Conservation (phyloP, 768 basidiomycete genomes). For the Termitomyces sp. region DNA sequence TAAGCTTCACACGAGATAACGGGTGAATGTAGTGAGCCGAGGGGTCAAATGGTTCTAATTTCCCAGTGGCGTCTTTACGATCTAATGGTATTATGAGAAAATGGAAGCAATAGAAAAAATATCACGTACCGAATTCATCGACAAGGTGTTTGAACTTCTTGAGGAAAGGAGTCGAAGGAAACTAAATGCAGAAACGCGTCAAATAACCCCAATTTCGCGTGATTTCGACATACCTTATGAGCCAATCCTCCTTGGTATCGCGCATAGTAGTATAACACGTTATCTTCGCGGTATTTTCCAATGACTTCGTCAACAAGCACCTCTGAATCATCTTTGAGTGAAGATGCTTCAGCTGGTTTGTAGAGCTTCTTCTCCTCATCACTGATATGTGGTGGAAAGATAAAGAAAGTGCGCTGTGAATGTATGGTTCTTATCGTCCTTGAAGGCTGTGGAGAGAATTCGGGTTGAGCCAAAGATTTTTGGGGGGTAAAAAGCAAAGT, state of each 20-base stretch:
- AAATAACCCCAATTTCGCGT: slow-evolving; percentile 9
- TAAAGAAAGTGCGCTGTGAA: slow-evolving; percentile 22
- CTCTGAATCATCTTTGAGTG: slow-evolving; percentile 29
- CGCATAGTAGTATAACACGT: slow-evolving; percentile 56
- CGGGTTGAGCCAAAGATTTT: neutral
- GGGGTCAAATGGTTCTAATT: slow-evolving; percentile 57
- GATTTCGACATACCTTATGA: slow-evolving; percentile 44
- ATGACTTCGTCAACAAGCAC: slow-evolving; percentile 46
- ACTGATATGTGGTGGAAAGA: slow-evolving; percentile 35
- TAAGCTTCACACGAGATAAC: slow-evolving; percentile 46
- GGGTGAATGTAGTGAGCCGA: slow-evolving; percentile 56
- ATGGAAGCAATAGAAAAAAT: slow-evolving; percentile 4
- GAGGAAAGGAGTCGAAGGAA: slow-evolving; percentile 35
- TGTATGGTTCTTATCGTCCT: neutral
- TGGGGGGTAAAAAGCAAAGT: slow-evolving; percentile 20
- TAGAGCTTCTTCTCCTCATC: slow-evolving; percentile 39
- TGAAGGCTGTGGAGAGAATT: neutral
- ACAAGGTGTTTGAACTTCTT: slow-evolving; percentile 42
- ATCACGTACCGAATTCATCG: slow-evolving; percentile 50
- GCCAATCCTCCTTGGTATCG: slow-evolving; percentile 54
- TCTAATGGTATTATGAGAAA: slow-evolving; percentile 30
- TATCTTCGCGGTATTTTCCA: slow-evolving; percentile 46
- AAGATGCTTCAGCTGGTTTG: slow-evolving; percentile 28
- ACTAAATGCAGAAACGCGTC: slow-evolving; percentile 36
- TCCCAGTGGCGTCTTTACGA: slow-evolving; percentile 38